Conservation (phyloP, 371 early-diverging fungal species). For the Actinomucor elegans region DNA sequence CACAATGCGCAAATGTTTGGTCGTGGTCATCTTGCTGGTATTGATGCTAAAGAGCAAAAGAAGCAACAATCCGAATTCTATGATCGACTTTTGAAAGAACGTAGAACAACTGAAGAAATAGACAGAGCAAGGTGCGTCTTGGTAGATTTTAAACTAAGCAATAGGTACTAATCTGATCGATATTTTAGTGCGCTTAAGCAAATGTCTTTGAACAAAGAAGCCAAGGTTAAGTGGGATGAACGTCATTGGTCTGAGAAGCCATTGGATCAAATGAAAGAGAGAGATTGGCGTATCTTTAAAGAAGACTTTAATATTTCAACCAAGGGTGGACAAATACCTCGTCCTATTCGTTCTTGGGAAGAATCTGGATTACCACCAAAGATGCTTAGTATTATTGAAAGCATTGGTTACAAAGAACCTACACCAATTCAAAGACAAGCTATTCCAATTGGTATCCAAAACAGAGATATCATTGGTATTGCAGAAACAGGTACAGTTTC, state of each 20-base stretch:
- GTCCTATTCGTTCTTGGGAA: slow-evolving; percentile 90
- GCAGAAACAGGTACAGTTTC: slow-evolving; percentile 89
- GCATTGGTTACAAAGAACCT: slow-evolving; percentile 90
- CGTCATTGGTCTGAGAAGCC: slow-evolving; percentile 96
- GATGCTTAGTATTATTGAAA: slow-evolving; percentile 70
- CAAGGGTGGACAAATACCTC: slow-evolving; percentile 90
- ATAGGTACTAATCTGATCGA: neutral
- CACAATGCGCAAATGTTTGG: slow-evolving; percentile 89
- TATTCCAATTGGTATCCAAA: slow-evolving; percentile 91
- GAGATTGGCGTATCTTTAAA: slow-evolving; percentile 99
- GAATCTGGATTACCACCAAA: slow-evolving; percentile 76
- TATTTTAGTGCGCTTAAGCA: slow-evolving; percentile 63
- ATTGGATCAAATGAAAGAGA: slow-evolving; percentile 87
- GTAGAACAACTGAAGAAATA: slow-evolving; percentile 68
- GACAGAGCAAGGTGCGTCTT: slow-evolving; percentile 61
- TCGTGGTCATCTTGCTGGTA: slow-evolving; percentile 89
- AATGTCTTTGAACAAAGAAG: slow-evolving; percentile 65
- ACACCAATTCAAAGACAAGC: slow-evolving; percentile 99
- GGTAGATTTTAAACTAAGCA: neutral
- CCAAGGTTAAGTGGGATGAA: slow-evolving; percentile 77
- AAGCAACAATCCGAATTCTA: slow-evolving; percentile 71
- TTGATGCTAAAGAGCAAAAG: slow-evolving; percentile 80
- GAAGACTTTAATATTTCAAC: slow-evolving; percentile 96
- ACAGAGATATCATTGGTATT: slow-evolving; percentile 96
- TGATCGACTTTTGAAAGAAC: slow-evolving; percentile 61